These are phyloP conservation scores for Apostasia shenzhenica DNA, from an alignment of 106 monocot species.

Conservation along the genomic window DNA sequence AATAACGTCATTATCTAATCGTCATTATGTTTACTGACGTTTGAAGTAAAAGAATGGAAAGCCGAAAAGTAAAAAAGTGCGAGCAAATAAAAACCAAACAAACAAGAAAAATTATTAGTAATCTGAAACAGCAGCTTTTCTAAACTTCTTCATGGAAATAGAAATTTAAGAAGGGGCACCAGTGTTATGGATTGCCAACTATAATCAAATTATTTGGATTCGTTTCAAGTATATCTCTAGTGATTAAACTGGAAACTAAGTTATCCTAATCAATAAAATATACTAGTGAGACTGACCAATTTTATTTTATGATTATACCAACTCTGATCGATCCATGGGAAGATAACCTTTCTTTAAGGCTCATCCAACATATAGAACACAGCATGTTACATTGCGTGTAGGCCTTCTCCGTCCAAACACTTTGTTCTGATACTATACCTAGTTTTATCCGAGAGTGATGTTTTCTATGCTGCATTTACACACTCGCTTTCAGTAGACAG, in stretches of 20 bases:
- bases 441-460: conserved; percentile 59
- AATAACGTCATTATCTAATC: too few species aligned
- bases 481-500: too few species aligned
- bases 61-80: neutral
- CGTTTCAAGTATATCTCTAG: neutral
- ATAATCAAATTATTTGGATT: neutral
- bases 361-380: conserved; percentile 73
- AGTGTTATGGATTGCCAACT: conserved; percentile 62
- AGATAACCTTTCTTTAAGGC: conserved; percentile 71
- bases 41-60: neutral
- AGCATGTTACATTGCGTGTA: conserved; percentile 74
- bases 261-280: neutral
- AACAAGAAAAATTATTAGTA: neutral
- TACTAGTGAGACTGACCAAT: neutral
- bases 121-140: conserved; percentile 72
- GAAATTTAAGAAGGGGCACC: conserved; percentile 67
- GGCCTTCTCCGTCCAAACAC: conserved; percentile 69
- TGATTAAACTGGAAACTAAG: neutral
- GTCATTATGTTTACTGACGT: too few species aligned
- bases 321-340: conserved; percentile 77
- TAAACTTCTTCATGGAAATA: conserved; percentile 74
- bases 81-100: conserved; percentile 1
- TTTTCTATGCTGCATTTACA: conserved; percentile 62
- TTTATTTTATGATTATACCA: conserved; percentile 11
- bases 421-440: conserved; percentile 55